Base-by-base conservation (phyloP, 805 yeast genomes). In the Priceomyces medius region DNA sequence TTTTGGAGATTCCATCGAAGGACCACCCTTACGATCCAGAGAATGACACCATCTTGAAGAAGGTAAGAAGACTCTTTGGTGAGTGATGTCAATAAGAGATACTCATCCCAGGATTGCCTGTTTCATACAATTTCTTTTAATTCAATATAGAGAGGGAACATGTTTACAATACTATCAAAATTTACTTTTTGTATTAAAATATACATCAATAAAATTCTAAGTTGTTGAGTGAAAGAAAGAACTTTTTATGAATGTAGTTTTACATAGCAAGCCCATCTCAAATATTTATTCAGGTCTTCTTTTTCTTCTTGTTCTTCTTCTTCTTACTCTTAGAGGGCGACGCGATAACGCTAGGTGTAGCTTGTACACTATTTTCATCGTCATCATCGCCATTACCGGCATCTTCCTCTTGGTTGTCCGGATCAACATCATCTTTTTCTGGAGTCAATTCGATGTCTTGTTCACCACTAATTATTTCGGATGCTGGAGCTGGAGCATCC, bases 21-120 rank as follows among this genome's bases (percentile, higher is more conserved):
- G 99, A 93, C 59, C 98, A 93, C 63, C 98, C 99, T 17, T 93
- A 93, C 63, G 95, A 93, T 63, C 99, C 99, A 16, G 98, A 91
- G 63, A 93, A 91, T 80, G 99, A 93, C 66, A 85, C 96, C 16
- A 89, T 93, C 31, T 76, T 93, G 66, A 83, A 91, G 68, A 85
- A 96, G 63, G 99, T 93, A 24, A 85, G 96, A 73, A 82, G 96
- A 61, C 71, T 93, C 49, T 90, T 91, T 70, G 98, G 99, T 34
- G 98, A 93, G 68, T 88, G 73, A 38, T 50, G 27, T 12, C 6
- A 10, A 35, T 26, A 26, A 12, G 12, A 9, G 5, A 12, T 26
- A 26, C 29, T n/a, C n/a, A 26, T 26, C 9, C n/a, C 5, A 26
- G 12, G n/a, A 12, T 9, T 26, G 14, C 29, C n/a, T 26, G n/a